Evolutionary conservation across 306 rosid genomes (phyloP), one percentile per base, ranked within the genome.

Genomic region (Purshia tridentata): DNA sequence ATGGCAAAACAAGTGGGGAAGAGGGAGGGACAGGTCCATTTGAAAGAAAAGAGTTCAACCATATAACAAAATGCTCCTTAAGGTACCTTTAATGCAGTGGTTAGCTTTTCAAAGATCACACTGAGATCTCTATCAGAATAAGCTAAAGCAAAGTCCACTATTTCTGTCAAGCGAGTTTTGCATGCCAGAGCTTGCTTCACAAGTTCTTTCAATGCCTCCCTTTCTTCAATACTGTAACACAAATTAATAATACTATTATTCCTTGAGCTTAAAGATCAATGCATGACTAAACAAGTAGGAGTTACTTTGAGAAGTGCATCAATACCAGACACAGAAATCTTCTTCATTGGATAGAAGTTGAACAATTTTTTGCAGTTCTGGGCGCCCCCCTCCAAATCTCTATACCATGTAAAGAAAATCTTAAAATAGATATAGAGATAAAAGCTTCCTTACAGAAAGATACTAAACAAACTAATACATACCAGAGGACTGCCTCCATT

Each of bases 151-250:
- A 78, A 69, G 68, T 77, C 86, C 74, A 85, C 70, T 67, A 80
- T 74, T 75, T 83, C 96, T 77, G 81, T 74, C 86, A 91, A 78
- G 73, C 72, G 76, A 69, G 84, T 78, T 72, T 82, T 84, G 77
- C 96, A 89, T 58, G 78, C 81, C 60, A 76, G 77, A 60, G 95
- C 91, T 78, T 85, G 86, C 83, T 86, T 88, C 65, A 91, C 80
- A 61, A 89, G 75, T 75, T 82, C 84, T 54, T 86, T 74, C 82
- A 91, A 80, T 63, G 78, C 65, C 67, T 86, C 88, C 70, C 71
- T 80, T 81, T 94, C 98, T 80, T 84, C 87, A 78, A 89, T 84
- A 83, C 98, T 94, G 90, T 48, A 81, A 65, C 41, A 40, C 47
- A 68, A 67, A 57, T 16, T 48, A 35, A 62, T 37, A n/a, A 40